Evolutionary conservation across 768 basidiomycete genomes (phyloP), one percentile per base, ranked within the genome.

Genomic region (Suillus placidus): DNA sequence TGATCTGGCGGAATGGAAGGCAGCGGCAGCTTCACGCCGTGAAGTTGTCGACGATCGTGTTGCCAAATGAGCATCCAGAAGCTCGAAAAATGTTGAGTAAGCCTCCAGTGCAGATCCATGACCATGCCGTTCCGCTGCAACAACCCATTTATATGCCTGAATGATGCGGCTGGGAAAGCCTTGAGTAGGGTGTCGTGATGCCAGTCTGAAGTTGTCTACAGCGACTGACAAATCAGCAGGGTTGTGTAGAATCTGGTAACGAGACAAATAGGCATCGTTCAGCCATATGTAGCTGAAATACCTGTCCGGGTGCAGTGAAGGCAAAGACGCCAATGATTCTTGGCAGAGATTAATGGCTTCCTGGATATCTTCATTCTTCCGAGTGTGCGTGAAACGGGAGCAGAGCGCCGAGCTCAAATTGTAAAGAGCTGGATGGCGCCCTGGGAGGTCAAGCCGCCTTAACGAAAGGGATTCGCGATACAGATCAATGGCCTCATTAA

Each of bases 1-100:
- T 6, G 42, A 8, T 14, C 8, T 0, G 0, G 10, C 4, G 20
- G 20, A 30, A 8, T 6, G 2, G 5, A 64, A 64, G 0, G 34
- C 13, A 2, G 47, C 14, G 0, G 47, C 40, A 26, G 30, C 49
- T 1, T 58, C 43, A 7, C 64, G 40, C 12, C 66, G 66, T 4
- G 56, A 58, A 3, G 2, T 14, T 0, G 3, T 6, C 6, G 23
- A 49, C 3, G 47, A 49, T 49, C 47, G 47, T 8, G 65, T 45
- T 32, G 45, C 20, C 3, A 66, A 20, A 23, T 66, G 62, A 20
- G 26, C 10, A 47, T 66, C 65, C 8, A 66, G 34, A 16, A 66
- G 18, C 7, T 55, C 32, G 8, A 66, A 37, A 6, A 62, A 45
- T 23, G 10, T 12, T 30, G 32, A 12, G 34, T 66, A 63, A 2